phyloP scores from a whole-genome alignment of 2,329 filamentous ascomycete species.

The Sporothrix brunneoviolacea region DNA sequence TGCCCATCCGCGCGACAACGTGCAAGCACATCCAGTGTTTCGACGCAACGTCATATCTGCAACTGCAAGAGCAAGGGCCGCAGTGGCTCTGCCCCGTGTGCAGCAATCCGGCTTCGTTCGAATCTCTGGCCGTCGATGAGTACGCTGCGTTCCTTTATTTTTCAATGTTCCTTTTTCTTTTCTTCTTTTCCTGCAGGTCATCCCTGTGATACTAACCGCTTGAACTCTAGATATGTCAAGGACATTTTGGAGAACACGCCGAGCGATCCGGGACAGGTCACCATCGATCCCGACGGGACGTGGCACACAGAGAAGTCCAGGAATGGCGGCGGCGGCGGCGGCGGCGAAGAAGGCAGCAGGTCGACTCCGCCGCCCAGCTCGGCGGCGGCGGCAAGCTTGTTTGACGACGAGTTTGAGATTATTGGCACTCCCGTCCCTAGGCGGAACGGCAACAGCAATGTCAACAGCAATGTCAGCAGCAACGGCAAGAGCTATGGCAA shows the following conservation, averaged over 20 bases:
- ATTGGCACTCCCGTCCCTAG: not conserved
- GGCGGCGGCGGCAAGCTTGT: not conserved
- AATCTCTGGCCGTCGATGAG: slow-evolving; percentile 80
- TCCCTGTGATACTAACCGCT: too few species aligned
- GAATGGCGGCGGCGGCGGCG: slow-evolving; percentile 28
- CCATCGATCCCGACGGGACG: slow-evolving; percentile 76
- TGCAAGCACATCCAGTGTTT: slow-evolving; percentile 95
- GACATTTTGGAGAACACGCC: slow-evolving; percentile 75
- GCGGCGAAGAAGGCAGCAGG: slow-evolving; percentile 19
- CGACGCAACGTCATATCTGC: slow-evolving; percentile 84
- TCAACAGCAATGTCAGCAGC: slow-evolving; percentile 13
- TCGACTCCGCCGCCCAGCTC: not conserved
- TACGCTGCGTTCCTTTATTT: too few species aligned
- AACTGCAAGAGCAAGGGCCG: slow-evolving; percentile 90
- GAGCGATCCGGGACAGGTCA: slow-evolving; percentile 71
- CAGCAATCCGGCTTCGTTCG: slow-evolving; percentile 74
- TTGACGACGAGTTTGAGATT: slow-evolving; percentile 12
- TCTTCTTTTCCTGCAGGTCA: too few species aligned
- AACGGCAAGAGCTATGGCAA: not conserved
- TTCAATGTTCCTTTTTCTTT: too few species aligned
- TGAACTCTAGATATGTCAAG: too few species aligned
- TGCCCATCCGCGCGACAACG: slow-evolving; percentile 70
- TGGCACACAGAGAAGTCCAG: slow-evolving; percentile 46
- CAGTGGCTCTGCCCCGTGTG: slow-evolving; percentile 97
- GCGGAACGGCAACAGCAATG: slow-evolving; percentile 27